Conservation (phyloP, 768 basidiomycete genomes). For the Hypholoma fasciculare region DNA sequence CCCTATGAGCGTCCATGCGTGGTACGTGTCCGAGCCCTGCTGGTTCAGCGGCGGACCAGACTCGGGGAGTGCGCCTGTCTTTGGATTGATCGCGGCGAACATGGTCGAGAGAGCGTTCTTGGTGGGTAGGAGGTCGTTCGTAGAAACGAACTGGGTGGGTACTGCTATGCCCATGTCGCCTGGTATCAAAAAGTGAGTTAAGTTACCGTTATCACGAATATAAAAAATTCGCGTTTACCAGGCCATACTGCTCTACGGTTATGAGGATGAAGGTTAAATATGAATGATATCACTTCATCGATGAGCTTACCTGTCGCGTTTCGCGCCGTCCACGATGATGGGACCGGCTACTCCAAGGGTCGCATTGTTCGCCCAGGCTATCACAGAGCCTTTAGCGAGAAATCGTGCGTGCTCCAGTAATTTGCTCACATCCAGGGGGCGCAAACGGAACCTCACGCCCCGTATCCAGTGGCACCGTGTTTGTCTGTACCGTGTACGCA, state of each 20-base stretch:
- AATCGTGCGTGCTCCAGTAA: background rate
- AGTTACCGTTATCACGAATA: no score
- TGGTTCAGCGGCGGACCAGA: conserved; percentile 49
- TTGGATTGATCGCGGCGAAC: conserved; percentile 53
- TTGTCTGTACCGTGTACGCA: conserved; percentile 62
- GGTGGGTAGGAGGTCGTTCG: conserved; percentile 56
- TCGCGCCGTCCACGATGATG: conserved; percentile 62
- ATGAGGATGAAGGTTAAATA: background rate
- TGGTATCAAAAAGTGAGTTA: conserved; percentile 8
- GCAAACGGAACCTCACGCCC: conserved; percentile 50
- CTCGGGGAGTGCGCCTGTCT: conserved; percentile 55
- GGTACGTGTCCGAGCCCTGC: conserved; percentile 54
- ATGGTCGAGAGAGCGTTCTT: conserved; percentile 58
- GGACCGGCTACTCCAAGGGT: conserved; percentile 56
- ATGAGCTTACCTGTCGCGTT: conserved; percentile 48
- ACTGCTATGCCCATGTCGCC: conserved; percentile 68
- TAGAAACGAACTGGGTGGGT: conserved; percentile 61
- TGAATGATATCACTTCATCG: no score
- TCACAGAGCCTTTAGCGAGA: background rate
- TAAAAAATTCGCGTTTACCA: conserved; percentile 25
- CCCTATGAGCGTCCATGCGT: conserved; percentile 63
- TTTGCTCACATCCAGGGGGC: conserved; percentile 37
- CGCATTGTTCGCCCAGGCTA: conserved; percentile 57
- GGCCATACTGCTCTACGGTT: conserved; percentile 53
- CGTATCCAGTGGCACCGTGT: conserved; percentile 50